Percentiles rank a stretch among this genome's conserved stretches.
phyloP scores from a whole-genome alignment of 2,329 filamentous ascomycete species.

The Ophiostoma australiae region DNA sequence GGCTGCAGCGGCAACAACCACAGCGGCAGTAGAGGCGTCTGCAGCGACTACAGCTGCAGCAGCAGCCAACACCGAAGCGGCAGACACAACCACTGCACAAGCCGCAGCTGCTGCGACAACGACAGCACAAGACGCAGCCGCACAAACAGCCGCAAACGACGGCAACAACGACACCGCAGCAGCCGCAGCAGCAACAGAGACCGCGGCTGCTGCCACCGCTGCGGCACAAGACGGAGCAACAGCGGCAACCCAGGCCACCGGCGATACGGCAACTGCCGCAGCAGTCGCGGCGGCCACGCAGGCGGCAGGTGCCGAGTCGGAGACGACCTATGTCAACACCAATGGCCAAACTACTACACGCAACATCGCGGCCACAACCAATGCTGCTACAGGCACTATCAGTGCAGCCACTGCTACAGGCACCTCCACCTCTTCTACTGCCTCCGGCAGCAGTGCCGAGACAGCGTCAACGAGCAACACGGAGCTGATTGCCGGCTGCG shows the following conservation, averaged over 20 bases:
- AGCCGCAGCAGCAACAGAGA: neutral
- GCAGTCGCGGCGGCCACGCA: constrained; percentile 9
- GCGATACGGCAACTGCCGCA: neutral
- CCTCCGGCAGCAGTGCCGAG: neutral
- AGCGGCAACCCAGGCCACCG: neutral
- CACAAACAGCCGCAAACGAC: neutral
- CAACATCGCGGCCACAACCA: neutral
- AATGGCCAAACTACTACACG: constrained; percentile 19
- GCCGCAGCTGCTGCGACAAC: constrained; percentile 2
- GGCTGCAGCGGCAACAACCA: neutral
- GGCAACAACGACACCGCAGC: neutral
- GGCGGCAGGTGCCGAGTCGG: neutral
- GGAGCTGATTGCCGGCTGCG: constrained; percentile 21
- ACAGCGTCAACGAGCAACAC: constrained; percentile 9
- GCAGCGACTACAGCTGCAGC: constrained; percentile 12
- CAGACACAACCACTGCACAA: neutral
- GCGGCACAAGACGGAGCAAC: neutral
- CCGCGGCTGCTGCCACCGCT: neutral
- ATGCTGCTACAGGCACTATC: neutral
- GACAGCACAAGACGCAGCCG: neutral
- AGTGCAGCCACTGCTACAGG: neutral
- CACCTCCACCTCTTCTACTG: neutral
- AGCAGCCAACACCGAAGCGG: neutral
- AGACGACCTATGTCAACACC: constrained; percentile 14
- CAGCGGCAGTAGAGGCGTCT: neutral